Base-by-base conservation (phyloP, 257 asterid genomes). In the Nicotiana noctiflora region DNA sequence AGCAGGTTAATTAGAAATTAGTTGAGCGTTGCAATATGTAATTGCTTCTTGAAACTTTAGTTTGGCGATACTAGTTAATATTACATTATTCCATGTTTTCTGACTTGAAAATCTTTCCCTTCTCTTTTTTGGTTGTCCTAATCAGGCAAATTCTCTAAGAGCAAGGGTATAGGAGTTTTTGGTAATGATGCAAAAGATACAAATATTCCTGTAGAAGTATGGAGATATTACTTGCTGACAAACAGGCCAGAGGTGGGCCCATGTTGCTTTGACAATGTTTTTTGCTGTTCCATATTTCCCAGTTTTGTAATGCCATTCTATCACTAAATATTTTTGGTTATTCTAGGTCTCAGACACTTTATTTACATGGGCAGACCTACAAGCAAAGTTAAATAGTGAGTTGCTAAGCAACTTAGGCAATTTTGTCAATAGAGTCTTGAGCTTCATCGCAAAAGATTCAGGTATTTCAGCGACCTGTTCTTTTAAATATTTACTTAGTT, bases 351-450 rank as follows among this genome's bases (percentile, higher is more conserved):
- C 99, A 15, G 99, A 96, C 82, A 89, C 98, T n/a, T 84, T 92
- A 82, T 96, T 96, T 87, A 91, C 98, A n/a, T 96, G 99, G 99
- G 83, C 82, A 9, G 98, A 95, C 86, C 87, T 95, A 89, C 99
- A 92, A 91, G 97, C 97, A 19, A 95, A 95, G 90, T 80, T 90
- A 80, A 95, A 93, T 65, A 81, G 89, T 72, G 99, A 95, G 86
- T 89, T 95, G 88, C 90, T 93, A 63, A 88, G 83, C 88, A 95
- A 95, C 87, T 93, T 95, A 18, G 99, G 99, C 55, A 95, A 95
- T 88, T 95, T 92, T 80, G 80, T 95, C 76, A 95, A 95, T 84
- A 89, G 99, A 51, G 99, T 95, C 62, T 85, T 95, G 93, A 96
- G 97, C 85, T 96, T 96, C 90, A 92, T 96, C 17, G 96, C 91